Percentiles rank a stretch among this genome's conserved stretches.
Conservation (phyloP, 768 basidiomycete species). For the Cystobasidium onofrii region DNA sequence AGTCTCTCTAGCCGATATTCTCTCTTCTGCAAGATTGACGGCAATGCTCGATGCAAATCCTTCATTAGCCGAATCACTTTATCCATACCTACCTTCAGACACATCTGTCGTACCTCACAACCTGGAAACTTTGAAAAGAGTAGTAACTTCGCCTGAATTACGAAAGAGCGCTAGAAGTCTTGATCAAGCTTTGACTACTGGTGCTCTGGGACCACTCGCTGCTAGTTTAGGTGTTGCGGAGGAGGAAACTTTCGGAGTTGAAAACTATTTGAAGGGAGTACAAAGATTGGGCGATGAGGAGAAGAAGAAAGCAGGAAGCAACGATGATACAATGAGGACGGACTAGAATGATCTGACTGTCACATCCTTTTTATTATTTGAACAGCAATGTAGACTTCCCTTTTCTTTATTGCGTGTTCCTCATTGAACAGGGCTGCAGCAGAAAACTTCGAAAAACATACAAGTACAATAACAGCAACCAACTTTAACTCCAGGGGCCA, state of each 20-base stretch:
- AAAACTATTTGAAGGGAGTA: slow-evolving; percentile 33
- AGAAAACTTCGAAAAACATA: neutral
- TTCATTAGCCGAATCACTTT: slow-evolving; percentile 29
- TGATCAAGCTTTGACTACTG: slow-evolving; percentile 31
- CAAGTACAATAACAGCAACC: neutral
- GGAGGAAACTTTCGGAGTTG: slow-evolving; percentile 33
- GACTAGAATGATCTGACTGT: slow-evolving; percentile 14
- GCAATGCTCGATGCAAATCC: slow-evolving; percentile 7
- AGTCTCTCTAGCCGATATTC: slow-evolving; percentile 26
- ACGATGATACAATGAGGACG: slow-evolving; percentile 24
- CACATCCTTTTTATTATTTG: neutral
- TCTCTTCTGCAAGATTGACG: slow-evolving; percentile 16
- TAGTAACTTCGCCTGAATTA: slow-evolving; percentile 23
- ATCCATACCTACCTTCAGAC: slow-evolving; percentile 29
- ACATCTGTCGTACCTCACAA: slow-evolving; percentile 12
- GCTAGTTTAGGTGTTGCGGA: slow-evolving; percentile 26
- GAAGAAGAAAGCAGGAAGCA: neutral
- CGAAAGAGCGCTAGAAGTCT: slow-evolving; percentile 17
- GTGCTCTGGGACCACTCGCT: slow-evolving; percentile 28
- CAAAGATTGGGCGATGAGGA: slow-evolving; percentile 32
- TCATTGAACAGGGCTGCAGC: neutral
- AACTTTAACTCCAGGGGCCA: neutral
- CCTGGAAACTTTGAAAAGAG: slow-evolving; percentile 20
- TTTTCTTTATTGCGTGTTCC: neutral
- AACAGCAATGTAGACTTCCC: neutral